Base-by-base conservation (phyloP, 2,329 filamentous ascomycete species). In the Exophiala dermatitidis region DNA sequence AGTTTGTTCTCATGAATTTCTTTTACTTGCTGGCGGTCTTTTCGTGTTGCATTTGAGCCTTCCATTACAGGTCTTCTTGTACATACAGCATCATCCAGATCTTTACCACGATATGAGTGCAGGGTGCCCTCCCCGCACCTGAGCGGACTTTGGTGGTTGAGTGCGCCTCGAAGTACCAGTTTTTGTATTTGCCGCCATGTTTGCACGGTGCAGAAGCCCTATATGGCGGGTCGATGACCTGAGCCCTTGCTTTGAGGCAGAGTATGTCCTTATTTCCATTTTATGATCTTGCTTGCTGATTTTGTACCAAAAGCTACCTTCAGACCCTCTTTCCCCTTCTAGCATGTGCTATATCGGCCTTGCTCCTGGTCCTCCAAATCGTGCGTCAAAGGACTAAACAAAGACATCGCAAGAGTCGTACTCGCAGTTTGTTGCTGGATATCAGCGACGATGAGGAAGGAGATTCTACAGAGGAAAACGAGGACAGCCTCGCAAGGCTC, bases 321-420 rank as follows among this genome's bases (percentile, higher is more conserved):
- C 84, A 88, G 70, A 82, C 88, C 56, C 75, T 95, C 44, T 77
- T 97, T 50, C 93, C 93, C 50, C 74, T 93, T 56, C 72, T 84
- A 57, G 76, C 85, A 53, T 81, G 90, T 69, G 78, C 72, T 58
- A 63, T 86, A 29, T 97, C 93, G 4, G 68, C 90, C 60, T 67
- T 86, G 48, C 30, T 54, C 37, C 44, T 59, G n/a, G 19, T 54
- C 9, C 10, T 44, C 45, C 50, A 52, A 46, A 19, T 37, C 10
- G 37, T 48, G 29, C 48, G 43, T 12, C 46, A 46, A 38, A 52
- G 26, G 32, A 10, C 32, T 9, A 46, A 52, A 33, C 40, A 53
- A 45, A 29, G 10, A 8, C 52, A 34, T 19, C 46, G 51, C 34
- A 43, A 29, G n/a, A 7, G 4, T 12, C 32, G 26, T 32, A 5